Conservation (phyloP, 2,329 filamentous ascomycete genomes). For the Didymella pinodella region DNA sequence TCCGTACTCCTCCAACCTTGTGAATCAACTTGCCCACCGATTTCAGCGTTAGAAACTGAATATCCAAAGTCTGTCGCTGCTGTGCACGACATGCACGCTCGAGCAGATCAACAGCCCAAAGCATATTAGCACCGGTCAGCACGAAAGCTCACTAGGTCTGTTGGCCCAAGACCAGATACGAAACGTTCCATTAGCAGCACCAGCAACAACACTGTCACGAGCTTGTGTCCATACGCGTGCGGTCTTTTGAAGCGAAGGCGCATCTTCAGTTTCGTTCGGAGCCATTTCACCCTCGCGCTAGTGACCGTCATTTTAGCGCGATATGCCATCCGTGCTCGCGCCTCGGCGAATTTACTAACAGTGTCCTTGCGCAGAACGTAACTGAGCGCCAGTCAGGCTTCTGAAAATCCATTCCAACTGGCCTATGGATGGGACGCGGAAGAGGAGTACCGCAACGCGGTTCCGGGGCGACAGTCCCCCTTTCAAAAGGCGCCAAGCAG, state of each 20-base stretch:
- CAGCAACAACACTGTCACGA: not conserved
- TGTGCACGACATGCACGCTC: conserved; percentile 6
- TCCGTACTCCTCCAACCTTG: not conserved
- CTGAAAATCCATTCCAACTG: not conserved
- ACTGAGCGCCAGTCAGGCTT: not conserved
- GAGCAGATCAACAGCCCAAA: not conserved
- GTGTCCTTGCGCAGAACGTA: not conserved
- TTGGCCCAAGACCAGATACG: not conserved
- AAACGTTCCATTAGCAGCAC: not conserved
- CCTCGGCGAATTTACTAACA: not conserved
- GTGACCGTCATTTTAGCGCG: conserved; percentile 2
- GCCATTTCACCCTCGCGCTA: not conserved
- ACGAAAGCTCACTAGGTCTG: conserved; percentile 4
- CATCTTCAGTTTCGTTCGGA: conserved; percentile 1
- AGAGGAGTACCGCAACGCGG: conserved; percentile 24
- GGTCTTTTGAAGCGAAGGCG: not conserved
- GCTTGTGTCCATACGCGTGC: not conserved
- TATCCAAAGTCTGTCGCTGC: not conserved
- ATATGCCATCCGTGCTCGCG: not conserved
- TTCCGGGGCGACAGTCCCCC: conserved; percentile 34
- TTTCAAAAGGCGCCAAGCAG: conserved; percentile 23
- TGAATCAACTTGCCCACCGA: not conserved
- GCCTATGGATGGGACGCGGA: conserved; percentile 25
- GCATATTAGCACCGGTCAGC: not conserved
- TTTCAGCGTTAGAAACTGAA: not conserved